phyloP scores from a whole-genome alignment of 331 rosid genomes.

The Malus hybrid region DNA sequence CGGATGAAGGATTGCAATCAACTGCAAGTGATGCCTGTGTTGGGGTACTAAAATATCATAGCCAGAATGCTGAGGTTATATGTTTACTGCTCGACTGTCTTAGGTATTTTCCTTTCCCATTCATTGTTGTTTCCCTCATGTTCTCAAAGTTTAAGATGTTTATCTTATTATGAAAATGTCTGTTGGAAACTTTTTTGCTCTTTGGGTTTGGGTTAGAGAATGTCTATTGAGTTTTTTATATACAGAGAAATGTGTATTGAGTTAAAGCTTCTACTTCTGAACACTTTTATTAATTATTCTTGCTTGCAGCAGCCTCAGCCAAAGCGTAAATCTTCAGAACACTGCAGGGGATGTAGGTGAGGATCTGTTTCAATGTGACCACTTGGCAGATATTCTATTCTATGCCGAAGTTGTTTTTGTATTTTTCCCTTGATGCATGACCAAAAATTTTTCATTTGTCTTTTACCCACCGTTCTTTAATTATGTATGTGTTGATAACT shows the following conservation, averaged over 20 bases:
- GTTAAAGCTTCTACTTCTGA: background rate
- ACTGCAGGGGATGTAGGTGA: conserved; percentile 29
- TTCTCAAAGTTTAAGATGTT: background rate
- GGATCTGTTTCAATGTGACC: conserved; percentile 4
- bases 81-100: conserved; percentile 74
- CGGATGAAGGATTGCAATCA: conserved; percentile 45
- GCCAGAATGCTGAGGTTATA: conserved; percentile 50
- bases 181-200: background rate
- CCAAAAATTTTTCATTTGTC: background rate
- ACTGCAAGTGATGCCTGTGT: conserved; percentile 50
- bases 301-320: conserved; percentile 51
- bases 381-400: background rate
- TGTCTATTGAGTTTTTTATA: background rate
- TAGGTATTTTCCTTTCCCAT: conserved; percentile 37
- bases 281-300: conserved; percentile 1
- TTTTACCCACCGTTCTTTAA: background rate
- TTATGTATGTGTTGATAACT: background rate
- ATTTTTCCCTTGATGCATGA: background rate
- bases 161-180: background rate
- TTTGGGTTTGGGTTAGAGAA: background rate
- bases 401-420: background rate
- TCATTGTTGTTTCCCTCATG: background rate
- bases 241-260: background rate
- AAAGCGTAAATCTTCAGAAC: conserved; percentile 31
- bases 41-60: conserved; percentile 60